Base-by-base conservation (phyloP, 495 filamentous ascomycete species). In the Ascobolus immersus region DNA sequence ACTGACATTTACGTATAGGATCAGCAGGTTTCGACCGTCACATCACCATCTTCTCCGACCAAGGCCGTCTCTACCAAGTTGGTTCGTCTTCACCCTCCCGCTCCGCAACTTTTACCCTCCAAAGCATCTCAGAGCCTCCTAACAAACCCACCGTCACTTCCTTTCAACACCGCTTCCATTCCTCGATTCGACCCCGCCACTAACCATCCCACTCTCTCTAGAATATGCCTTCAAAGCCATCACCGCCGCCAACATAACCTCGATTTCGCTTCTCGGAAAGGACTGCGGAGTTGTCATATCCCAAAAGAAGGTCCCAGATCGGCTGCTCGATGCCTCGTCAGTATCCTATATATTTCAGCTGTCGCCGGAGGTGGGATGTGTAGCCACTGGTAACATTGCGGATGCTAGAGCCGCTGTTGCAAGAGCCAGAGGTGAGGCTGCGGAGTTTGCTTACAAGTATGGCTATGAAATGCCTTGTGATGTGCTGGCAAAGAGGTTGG, bases 191-290 rank as follows among this genome's bases (percentile, higher is more conserved):
- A 10, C 4, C 14, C 9, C 17, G 19, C 23, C 39, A 17, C 24
- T 17, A 14, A 24, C 40, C 3, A 40, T 8, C 26, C 18, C 7
- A 35, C 15, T 35, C 17, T 34, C 11, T 25, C 18, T 31, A 94
- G 86, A 96, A 67, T 96, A 96, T 92, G 86, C 86, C 36, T 96
- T 96, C 71, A 96, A 96, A 60, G 86, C 86, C 25, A 96, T 96
- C 57, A 94, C 84, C 42, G 81, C 86, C 31, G 86, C 86, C 28
- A 94, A 94, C 54, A 96, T 94, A 54, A 94, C 86, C 55, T 86
- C 86, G 39, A 69, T 96, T 52, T 89, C 86, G 39, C 69, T 96
- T 39, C 66, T 81, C 54, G 86, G 86, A 51, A 94, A 94, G 61
- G 68, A 78, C 59, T 94, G 84, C 53, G 84, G 89, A 9, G 86